Base-by-base conservation (phyloP, 2,329 filamentous ascomycete species). In the Aspergillus puulaauensis region DNA sequence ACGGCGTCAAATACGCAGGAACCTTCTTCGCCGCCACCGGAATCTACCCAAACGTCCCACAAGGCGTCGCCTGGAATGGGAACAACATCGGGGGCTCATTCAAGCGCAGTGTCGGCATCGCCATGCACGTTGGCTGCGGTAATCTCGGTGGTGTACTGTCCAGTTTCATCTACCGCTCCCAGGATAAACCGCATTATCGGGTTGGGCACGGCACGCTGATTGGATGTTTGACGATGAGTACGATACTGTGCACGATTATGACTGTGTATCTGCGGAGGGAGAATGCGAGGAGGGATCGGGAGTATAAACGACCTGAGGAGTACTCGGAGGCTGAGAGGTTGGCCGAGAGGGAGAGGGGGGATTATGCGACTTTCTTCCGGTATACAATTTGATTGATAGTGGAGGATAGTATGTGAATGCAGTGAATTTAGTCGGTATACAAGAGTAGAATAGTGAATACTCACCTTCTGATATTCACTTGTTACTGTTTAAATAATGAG, bases 11-110 rank as follows among this genome's bases (percentile, higher is more conserved):
- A 43, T 60, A 57, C 46, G 58, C 58, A 3, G 58, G 58, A 3
- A 57, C 54, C 6, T 60, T 60, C 40, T 60, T 60, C 45, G 58
- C 58, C 39, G 58, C 58, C 4, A 49, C 50, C 4, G 58, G 58
- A 9, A 60, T 60, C 54, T 57, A 60, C 39, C 54, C 58, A 9
- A 57, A 60, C 21, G 58, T 60, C 2, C 54, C 58, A 0, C 58
- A 60, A 19, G 58, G 58, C 21, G 58, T 60, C 6, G 54, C 58
- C 17, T 60, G 58, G 58, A 57, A 59, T 39, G 57, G 57, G 4
- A 59, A 59, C 53, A 59, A 59, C 21, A 59, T 59, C 27, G 57
- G 57, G 6, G 58, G 58, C 1, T 60, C 58, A 1, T 31, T 57
- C 19, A 60, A 60, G 39, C 58, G 58, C 12, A 35, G 50, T 15